Evolutionary conservation across 2,329 filamentous ascomycete species (phyloP), one percentile per base, ranked within the genome.

Genomic region (Plenodomus lindquistii): DNA sequence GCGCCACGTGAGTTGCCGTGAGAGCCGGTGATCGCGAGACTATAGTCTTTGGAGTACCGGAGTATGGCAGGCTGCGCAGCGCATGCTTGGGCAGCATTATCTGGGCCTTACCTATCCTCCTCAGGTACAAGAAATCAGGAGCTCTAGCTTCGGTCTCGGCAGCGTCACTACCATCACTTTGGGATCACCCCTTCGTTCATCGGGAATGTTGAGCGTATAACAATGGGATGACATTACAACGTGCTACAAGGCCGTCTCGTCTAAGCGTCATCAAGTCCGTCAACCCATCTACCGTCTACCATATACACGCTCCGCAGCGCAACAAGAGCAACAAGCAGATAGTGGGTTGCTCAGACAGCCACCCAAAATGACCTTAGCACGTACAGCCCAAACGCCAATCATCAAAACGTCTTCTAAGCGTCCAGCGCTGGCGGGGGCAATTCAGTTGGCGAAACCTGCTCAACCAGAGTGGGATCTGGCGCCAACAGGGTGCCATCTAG

Each of bases 351-450:
- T 41, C 20, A 46, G 22, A 46, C 34, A 21, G 39, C 44, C 31
- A 38, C 44, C 44, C 44, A 40, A 7, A 9, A 15, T 37, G 4
- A 17, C 11, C 18, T 19, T 29, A 31, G 10, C 27, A 31, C 15
- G 11, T 31, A 31, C 20, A 46, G 27, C 11, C 19, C 3, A 9
- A 18, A 16, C 16, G 10, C 31, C 22, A 29, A 38, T 22, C 4
- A 11, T 13, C 15, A 37, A n/a, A 42, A 42, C 19, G 38, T 20
- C 40, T 27, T 38, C 27, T 46, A 46, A 6, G 44, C 39, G 29
- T 55, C 52, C 40, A 57, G 35, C 35, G 40, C 55, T 11, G 54
- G 52, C 16, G 52, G 49, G 3, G 49, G 49, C 7, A 59, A 44
- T 29, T 27, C 39, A 16, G 41, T 20, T 15, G 46, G 50, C 19